A percentile compares a stretch with the other conserved stretches of the same genome.
phyloP scores from a whole-genome alignment of 2,329 filamentous ascomycete genomes.

The Sarocladium brachiariae region DNA sequence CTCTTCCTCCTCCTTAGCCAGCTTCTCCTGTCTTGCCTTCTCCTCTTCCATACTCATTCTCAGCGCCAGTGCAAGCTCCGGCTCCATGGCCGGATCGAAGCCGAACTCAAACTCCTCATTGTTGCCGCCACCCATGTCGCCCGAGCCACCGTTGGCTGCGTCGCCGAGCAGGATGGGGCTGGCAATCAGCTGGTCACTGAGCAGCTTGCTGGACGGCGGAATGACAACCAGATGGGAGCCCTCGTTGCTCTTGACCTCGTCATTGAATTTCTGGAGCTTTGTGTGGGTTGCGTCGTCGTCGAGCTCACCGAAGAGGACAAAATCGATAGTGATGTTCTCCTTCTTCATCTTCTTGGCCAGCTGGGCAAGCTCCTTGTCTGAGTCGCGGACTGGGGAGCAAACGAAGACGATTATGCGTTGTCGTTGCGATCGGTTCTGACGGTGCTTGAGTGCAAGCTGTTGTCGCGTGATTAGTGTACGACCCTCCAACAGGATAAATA shows the following conservation, averaged over 20 bases:
- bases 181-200: conserved; percentile 85
- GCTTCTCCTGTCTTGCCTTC: conserved; percentile 85
- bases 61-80: conserved; percentile 86
- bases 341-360: conserved; percentile 99
- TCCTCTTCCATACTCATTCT: conserved; percentile 99
- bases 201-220: conserved; percentile 81
- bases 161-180: conserved; percentile 88
- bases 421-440: conserved; percentile 93
- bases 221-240: conserved; percentile 88
- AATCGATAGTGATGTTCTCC: conserved; percentile 87
- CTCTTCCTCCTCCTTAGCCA: conserved; percentile 68
- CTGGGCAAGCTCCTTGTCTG: conserved; percentile 80
- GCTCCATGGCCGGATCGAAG: conserved; percentile 85
- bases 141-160: conserved; percentile 46
- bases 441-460: conserved; percentile 92
- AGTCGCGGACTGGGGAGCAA: conserved; percentile 85
- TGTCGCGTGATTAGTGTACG: not conserved
- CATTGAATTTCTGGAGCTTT: conserved; percentile 91
- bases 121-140: conserved; percentile 47
- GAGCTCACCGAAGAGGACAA: conserved; percentile 89
- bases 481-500: not conserved
- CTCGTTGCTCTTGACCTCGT: conserved; percentile 84
- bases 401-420: conserved; percentile 97
- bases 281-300: conserved; percentile 83
- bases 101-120: conserved; percentile 67